These are phyloP conservation scores for Obelidium mucronatum DNA, from an alignment of 192 early-diverging fungal species.

Conservation along the genomic window DNA sequence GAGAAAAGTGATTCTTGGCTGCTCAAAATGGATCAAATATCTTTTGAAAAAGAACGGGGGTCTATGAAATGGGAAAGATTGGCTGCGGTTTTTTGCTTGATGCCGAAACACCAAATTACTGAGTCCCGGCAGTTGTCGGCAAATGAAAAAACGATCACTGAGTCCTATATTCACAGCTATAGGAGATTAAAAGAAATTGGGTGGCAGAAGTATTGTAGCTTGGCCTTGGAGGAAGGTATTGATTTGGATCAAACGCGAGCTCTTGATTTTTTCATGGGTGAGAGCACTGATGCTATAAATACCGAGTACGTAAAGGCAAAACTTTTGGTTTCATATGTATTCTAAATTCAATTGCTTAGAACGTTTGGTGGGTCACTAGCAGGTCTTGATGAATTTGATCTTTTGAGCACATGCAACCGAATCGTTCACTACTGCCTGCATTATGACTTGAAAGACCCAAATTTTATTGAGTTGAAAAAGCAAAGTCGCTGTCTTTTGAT, in stretches of 20 bases:
- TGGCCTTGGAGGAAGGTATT: too few relatives aligned
- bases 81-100: too few relatives aligned
- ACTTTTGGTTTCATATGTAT: background rate
- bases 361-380: background rate
- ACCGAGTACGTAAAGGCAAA: background rate
- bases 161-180: too few relatives aligned
- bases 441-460: background rate
- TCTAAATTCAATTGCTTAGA: background rate
- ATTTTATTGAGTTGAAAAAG: background rate
- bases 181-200: too few relatives aligned
- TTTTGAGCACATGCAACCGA: background rate
- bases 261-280: background rate
- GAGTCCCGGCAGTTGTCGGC: too few relatives aligned
- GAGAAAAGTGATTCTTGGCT: too few relatives aligned
- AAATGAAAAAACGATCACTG: too few relatives aligned
- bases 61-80: too few relatives aligned
- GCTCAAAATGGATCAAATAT: too few relatives aligned
- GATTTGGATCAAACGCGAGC: background rate
- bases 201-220: too few relatives aligned
- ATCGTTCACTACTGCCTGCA: background rate
- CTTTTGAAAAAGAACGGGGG: too few relatives aligned
- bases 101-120: too few relatives aligned
- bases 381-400: background rate
- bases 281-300: background rate
- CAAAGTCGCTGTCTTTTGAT: background rate